These are phyloP conservation scores for Oehlia diaphana DNA, from an alignment of 192 early-diverging fungal genomes.

Conservation along the genomic window DNA sequence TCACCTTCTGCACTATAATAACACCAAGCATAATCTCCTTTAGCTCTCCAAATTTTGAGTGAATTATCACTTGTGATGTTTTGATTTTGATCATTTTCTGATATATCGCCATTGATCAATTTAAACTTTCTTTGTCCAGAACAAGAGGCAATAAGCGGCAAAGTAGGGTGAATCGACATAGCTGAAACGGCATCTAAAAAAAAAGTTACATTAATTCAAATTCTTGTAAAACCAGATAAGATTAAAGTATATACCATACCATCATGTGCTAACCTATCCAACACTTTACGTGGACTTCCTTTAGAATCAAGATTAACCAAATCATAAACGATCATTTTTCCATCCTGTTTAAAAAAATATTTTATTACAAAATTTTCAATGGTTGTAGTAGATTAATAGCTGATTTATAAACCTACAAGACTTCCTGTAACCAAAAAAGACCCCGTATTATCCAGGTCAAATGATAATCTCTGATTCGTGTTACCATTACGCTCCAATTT, in stretches of 20 bases:
- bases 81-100: constrained; percentile 2
- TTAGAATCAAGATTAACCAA: constrained; percentile 32
- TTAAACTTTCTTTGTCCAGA: constrained; percentile 72
- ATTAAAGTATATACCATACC: constrained; percentile 12
- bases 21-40: constrained; percentile 23
- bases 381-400: neutral
- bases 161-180: constrained; percentile 61
- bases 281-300: constrained; percentile 15
- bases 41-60: constrained; percentile 36
- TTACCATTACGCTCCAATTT: constrained; percentile 49
- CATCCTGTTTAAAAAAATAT: constrained; percentile 29
- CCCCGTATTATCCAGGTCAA: constrained; percentile 68
- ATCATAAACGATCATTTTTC: constrained; percentile 45
- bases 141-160: constrained; percentile 64
- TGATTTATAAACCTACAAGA: constrained; percentile 34
- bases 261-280: constrained; percentile 31
- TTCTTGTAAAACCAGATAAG: neutral
- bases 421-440: constrained; percentile 62
- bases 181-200: constrained; percentile 57
- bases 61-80: constrained; percentile 35
- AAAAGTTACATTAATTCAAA: neutral
- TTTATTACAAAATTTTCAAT: neutral
- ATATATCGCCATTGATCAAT: constrained; percentile 4
- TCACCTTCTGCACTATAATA: neutral
- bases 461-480: constrained; percentile 73